Conservation (phyloP, 2,329 filamentous ascomycete genomes). For the Fusarium torulosum region DNA sequence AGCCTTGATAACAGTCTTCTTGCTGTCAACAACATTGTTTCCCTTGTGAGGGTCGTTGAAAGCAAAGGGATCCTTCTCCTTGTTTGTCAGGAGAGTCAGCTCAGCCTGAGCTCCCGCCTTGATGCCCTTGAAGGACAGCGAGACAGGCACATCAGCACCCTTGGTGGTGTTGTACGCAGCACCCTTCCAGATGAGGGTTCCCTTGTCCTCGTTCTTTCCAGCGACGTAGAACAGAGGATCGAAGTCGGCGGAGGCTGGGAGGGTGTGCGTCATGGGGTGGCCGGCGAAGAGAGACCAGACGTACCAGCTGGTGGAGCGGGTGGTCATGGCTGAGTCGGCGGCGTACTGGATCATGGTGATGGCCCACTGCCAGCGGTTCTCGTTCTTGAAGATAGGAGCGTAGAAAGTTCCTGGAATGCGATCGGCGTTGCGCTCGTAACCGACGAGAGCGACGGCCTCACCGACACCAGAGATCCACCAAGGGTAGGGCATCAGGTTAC, state of each 20-base stretch:
- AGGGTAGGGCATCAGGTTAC: slow-evolving; percentile 60
- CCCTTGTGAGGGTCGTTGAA: slow-evolving; percentile 60
- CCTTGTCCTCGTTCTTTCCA: slow-evolving; percentile 58
- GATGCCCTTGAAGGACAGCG: slow-evolving; percentile 60
- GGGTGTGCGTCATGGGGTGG: slow-evolving; percentile 60
- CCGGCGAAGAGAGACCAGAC: slow-evolving; percentile 63
- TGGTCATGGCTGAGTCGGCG: slow-evolving; percentile 62
- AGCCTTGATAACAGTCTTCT: slow-evolving; percentile 55
- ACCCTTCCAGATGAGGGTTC: slow-evolving; percentile 62
- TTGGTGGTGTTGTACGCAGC: slow-evolving; percentile 66
- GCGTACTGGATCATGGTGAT: slow-evolving; percentile 65
- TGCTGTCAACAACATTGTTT: slow-evolving; percentile 63
- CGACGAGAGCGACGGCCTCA: slow-evolving; percentile 74
- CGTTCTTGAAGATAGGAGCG: slow-evolving; percentile 62
- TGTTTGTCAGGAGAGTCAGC: slow-evolving; percentile 61
- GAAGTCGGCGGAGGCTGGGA: slow-evolving; percentile 58
- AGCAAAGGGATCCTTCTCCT: slow-evolving; percentile 55
- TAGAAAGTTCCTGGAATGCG: slow-evolving; percentile 67
- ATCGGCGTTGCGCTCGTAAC: slow-evolving; percentile 74
- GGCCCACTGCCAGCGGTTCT: slow-evolving; percentile 65
- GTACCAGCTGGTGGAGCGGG: slow-evolving; percentile 63
- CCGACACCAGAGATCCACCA: slow-evolving; percentile 71
- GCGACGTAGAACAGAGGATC: slow-evolving; percentile 64
- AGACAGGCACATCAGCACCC: slow-evolving; percentile 59
- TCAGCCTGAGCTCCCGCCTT: slow-evolving; percentile 55